Evolutionary conservation across 2,329 filamentous ascomycete genomes (phyloP).

Genomic region (Torrubiella hemipterigena): DNA sequence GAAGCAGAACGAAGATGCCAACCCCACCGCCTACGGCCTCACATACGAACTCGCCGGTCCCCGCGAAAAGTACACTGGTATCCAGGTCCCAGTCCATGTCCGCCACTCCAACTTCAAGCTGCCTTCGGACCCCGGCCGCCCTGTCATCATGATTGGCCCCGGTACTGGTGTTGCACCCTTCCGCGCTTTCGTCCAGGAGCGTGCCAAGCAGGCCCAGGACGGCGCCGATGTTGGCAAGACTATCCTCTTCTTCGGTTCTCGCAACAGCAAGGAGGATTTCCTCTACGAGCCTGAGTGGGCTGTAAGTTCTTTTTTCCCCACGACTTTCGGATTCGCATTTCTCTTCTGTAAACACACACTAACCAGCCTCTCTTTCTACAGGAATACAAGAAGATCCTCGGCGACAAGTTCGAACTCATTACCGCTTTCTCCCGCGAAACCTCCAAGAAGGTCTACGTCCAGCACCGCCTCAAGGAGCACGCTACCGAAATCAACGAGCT

Average conservation of each 20-base stretch:
- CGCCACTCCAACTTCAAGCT: slow-evolving; percentile 99
- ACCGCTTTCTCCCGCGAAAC: slow-evolving; percentile 91
- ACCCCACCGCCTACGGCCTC: slow-evolving; percentile 70
- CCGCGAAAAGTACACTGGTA: slow-evolving; percentile 91
- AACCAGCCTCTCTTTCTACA: slow-evolving; percentile 33
- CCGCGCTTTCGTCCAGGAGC: slow-evolving; percentile 88
- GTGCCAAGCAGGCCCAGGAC: slow-evolving; percentile 67
- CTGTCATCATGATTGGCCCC: slow-evolving; percentile 90
- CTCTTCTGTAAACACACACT: slow-evolving; percentile 8
- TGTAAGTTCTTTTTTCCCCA: slow-evolving; percentile 45
- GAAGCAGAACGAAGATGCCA: slow-evolving; percentile 82
- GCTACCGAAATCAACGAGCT: slow-evolving; percentile 79
- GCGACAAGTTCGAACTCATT: slow-evolving; percentile 80
- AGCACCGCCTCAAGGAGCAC: slow-evolving; percentile 78
- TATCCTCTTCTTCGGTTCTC: slow-evolving; percentile 89
- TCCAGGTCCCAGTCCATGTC: slow-evolving; percentile 89
- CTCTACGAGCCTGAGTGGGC: slow-evolving; percentile 87
- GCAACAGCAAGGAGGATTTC: slow-evolving; percentile 80
- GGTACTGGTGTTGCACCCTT: slow-evolving; percentile 96
- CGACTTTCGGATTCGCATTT: background rate
- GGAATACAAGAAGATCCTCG: slow-evolving; percentile 73
- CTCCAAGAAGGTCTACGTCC: slow-evolving; percentile 87
- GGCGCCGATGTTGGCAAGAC: slow-evolving; percentile 79
- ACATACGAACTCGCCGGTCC: slow-evolving; percentile 82
- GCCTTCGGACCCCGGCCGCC: slow-evolving; percentile 86